A percentile compares a stretch with the other conserved stretches of the same genome.
phyloP scores from a whole-genome alignment of 1,284 basidiomycete genomes.

The Naganishia sp. region DNA sequence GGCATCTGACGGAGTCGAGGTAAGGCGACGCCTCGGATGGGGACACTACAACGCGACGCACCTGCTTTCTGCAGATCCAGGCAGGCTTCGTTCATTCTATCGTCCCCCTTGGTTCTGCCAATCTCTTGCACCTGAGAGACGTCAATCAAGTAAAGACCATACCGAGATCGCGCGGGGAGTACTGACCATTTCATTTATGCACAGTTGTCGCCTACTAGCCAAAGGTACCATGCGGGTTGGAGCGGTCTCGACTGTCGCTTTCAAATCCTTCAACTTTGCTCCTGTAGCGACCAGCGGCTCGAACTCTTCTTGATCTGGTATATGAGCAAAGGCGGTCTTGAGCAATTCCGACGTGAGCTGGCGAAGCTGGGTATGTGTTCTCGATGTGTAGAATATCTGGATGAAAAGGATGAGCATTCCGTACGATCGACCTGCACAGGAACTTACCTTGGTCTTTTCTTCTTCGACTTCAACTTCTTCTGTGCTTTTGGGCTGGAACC shows the following conservation, averaged over 20 bases:
- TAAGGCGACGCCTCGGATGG: not conserved
- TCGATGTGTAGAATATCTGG: constrained; percentile 84
- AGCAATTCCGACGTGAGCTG: constrained; percentile 85
- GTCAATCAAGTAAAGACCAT: not conserved
- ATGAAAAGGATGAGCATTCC: not conserved
- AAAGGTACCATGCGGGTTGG: constrained; percentile 68
- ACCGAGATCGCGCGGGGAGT: not conserved
- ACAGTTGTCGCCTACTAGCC: constrained; percentile 89
- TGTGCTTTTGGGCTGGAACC: constrained; percentile 29
- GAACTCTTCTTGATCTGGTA: constrained; percentile 21
- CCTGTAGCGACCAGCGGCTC: not conserved
- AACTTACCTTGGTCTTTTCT: constrained; percentile 51
- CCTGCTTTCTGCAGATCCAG: constrained; percentile 77
- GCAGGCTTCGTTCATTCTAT: constrained; percentile 90
- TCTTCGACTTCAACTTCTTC: constrained; percentile 48
- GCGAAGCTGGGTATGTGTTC: constrained; percentile 92
- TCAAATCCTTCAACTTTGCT: not conserved
- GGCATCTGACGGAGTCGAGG: constrained; percentile 12
- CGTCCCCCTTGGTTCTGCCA: constrained; percentile 57
- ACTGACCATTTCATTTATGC: constrained; percentile 81
- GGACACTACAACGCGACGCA: constrained; percentile 44
- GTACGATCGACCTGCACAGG: constrained; percentile 33
- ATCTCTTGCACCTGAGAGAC: constrained; percentile 38
- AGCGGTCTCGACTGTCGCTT: not conserved
- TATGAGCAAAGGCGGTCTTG: constrained; percentile 57